Evolutionary conservation across 768 basidiomycete species (phyloP), one percentile per base, ranked within the genome.

Genomic region (Tylopilus vinaceipallidus): DNA sequence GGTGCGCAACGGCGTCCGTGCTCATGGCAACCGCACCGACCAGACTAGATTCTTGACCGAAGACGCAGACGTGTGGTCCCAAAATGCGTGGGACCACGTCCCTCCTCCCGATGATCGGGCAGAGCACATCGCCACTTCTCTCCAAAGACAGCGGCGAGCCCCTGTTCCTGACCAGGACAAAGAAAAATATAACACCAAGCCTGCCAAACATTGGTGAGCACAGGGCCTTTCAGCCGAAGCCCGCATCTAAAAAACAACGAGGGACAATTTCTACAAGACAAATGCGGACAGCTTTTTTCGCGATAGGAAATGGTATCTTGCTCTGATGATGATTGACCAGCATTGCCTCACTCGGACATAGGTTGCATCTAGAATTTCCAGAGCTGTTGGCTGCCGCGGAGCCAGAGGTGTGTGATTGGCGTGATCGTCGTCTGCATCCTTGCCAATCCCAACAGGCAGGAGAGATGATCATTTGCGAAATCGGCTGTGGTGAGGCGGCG

Each of bases 321-420:
- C 30, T 1, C 3, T 22, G 17, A 29, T 2, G 38, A 41, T 19
- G 39, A 42, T 36, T 23, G 12, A 26, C 1, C 19, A 16, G 17
- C 12, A 6, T 44, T 7, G 32, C 11, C 49, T 54, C 27, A 63
- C 36, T 42, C 47, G 7, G 29, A 32, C 5, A 0, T 26, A 89
- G 86, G 95, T 75, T 98, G 26, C 82, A 89, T 58, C 82, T 91
- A n/a, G 97, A 99, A 67, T 98, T 98, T 60, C 90, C 89, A 0
- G 94, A 98, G 60, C 77, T 98, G 19, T 72, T 88, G 22, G 76
- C 76, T 11, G 85, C 86, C 2, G 78, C 86, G 12, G 74, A 83
- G 54, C 72, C 81, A 3, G 80, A 86, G 55, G 90, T 90, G 65
- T 39, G 74, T 50, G 33, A 34, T 44, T 35, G 8, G 29, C 6